Evolutionary conservation across 352 stramenopile genomes (phyloP), one percentile per base, ranked within the genome.

Genomic region (Globisporangium camurandrum): DNA sequence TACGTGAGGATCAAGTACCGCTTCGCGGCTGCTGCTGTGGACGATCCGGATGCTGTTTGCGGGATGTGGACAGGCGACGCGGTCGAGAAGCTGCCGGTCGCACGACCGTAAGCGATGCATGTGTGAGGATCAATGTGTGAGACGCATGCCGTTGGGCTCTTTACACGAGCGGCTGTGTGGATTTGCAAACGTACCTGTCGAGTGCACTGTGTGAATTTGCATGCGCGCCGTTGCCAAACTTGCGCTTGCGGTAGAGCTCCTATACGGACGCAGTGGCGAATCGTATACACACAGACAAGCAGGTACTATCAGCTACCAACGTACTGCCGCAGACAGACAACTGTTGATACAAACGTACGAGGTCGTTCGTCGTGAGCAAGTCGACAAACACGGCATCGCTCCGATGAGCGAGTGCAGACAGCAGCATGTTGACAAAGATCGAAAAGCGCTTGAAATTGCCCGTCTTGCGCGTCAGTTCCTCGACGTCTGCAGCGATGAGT

Each of bases 1-100:
- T 98, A 98, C 2, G 92, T 98, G 24, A 97, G 54, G 51, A 98
- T 97, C 10, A 97, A 63, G 62, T 96, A 98, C 17, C 90, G 64
- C 57, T 97, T 97, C 41, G 63, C 71, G 24, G 37, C 8, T 4
- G 36, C 30, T 23, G 20, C 23, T 28, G 31, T n/a, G 2, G 41
- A 33, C 7, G 14, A 12, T 16, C 8, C 3, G 8, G 2, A 12
- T 34, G 30, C 30, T 34, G 30, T 12, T 34, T 8, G 30, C 30
- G 30, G 14, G 30, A 16, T 8, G 30, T 34, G 30, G n/a, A n/a
- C n/a, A n/a, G n/a, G 10, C 6, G 14, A 36, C 28, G 42, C 42
- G 11, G 24, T 57, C 14, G 51, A 42, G 27, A 57, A 57, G 19
- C 51, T 57, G 23, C 14, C 1, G 27, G 23, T n/a, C n/a, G n/a